Base-by-base conservation (phyloP, 768 basidiomycete species). In the Lyophyllum semitale region DNA sequence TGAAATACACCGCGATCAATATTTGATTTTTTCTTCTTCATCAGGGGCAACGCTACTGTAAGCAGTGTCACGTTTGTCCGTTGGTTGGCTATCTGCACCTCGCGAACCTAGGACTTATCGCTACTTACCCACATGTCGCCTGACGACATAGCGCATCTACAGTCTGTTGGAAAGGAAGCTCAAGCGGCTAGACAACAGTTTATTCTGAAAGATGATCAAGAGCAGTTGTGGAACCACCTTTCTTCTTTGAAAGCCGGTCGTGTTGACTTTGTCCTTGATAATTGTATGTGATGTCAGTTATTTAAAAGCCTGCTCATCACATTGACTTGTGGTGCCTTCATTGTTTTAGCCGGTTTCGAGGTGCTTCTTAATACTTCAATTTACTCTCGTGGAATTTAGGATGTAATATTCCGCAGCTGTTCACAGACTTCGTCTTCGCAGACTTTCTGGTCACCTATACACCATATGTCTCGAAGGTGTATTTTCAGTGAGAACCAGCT, bases 11-110 rank as follows among this genome's bases (percentile, higher is more conserved):
- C 17, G 46, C 48, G 48, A 18, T 29, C 18, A 17, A 8, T 44
- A 37, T 13, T 29, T 38, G n/a, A 12, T 22, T 11, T 42, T 42
- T 9, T 42, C 18, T 45, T 45, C 5, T 26, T 27, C 4, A 33
- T 25, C 30, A 95, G 93, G 94, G 95, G 95, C 42, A 98, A 98
- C 67, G 94, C 95, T 13, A 97, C 95, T 23, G 92, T 92, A 62
- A 59, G 77, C 66, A 30, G 32, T 12, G 47, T 22, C 27, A 23
- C 20, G 46, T 22, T 18, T 6, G 30, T 30, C 18, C 22, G 15
- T 18, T n/a, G 30, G 18, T 25, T 38, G 27, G 26, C 27, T 33
- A 17, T 12, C 25, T 22, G 42, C 43, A 15, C 45, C 11, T 0
- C 18, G 8, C 32, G 26, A 25, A 2, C n/a, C n/a, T 59, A 93